Evolutionary conservation across 2,329 filamentous ascomycete species (phyloP).

Genomic region (Fusarium dlaminii): DNA sequence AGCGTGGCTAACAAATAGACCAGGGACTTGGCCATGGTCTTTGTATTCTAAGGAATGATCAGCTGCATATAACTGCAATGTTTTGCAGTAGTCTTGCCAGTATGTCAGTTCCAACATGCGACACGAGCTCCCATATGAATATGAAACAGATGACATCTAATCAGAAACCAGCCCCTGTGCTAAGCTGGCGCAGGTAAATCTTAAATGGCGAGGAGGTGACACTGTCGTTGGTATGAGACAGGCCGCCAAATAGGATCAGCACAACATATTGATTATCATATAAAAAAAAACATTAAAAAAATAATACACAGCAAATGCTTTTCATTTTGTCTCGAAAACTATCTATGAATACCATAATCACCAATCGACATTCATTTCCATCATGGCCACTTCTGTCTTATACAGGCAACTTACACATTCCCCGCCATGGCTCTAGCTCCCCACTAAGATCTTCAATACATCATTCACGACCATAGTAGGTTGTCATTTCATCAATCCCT

Average conservation of each 20-base stretch:
- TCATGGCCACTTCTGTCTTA: slow-evolving; percentile 1
- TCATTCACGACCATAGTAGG: slow-evolving; percentile 22
- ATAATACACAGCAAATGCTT: not conserved
- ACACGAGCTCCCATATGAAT: not conserved
- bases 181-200: not conserved
- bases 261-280: not conserved
- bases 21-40: not conserved
- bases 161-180: too few relatives aligned
- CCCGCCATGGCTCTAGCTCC: slow-evolving; percentile 14
- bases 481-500: slow-evolving; percentile 11
- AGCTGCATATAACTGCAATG: not conserved
- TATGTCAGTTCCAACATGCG: not conserved
- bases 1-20: not conserved
- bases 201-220: not conserved
- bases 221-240: not conserved
- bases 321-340: not conserved
- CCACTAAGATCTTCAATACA: slow-evolving; percentile 24
- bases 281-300: not conserved
- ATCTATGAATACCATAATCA: not conserved
- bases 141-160: not conserved
- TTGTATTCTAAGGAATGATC: not conserved
- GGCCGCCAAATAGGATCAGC: not conserved
- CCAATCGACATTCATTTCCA: not conserved
- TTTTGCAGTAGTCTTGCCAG: not conserved
- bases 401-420: not conserved